A percentile compares a stretch with the other conserved stretches of the same genome.
Conservation (phyloP, 495 filamentous ascomycete genomes). For the Aspergillus steynii region DNA sequence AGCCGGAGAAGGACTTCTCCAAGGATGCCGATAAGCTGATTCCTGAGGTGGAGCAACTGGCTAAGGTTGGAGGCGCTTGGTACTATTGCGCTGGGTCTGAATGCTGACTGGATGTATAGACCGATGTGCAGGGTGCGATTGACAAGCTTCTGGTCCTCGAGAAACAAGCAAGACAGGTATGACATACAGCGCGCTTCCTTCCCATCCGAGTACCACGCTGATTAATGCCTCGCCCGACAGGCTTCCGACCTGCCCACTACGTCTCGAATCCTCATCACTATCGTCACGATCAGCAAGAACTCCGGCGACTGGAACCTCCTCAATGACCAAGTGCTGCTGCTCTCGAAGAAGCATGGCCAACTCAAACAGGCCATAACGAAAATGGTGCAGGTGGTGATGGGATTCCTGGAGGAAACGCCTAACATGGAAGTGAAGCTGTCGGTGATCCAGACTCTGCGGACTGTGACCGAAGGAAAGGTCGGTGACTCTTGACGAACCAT, state of each 20-base stretch:
- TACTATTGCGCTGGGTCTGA: neutral
- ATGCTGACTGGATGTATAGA: conserved; percentile 47
- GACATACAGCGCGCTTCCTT: conserved; percentile 15
- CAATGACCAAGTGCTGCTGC: conserved; percentile 91
- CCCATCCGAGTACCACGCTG: neutral
- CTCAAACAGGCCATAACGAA: conserved; percentile 98
- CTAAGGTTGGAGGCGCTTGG: conserved; percentile 60
- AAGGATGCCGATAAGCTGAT: conserved; percentile 91
- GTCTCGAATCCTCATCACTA: conserved; percentile 78
- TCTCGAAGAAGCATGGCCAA: conserved; percentile 99
- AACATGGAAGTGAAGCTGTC: conserved; percentile 83
- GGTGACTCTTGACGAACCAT: conserved; percentile 10
- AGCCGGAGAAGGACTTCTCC: conserved; percentile 75
- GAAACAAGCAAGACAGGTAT: conserved; percentile 94
- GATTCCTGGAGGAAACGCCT: conserved; percentile 80
- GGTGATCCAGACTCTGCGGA: conserved; percentile 90
- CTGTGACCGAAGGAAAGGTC: conserved; percentile 97
- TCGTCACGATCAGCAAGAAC: conserved; percentile 93
- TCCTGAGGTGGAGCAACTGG: conserved; percentile 82
- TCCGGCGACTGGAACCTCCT: conserved; percentile 87
- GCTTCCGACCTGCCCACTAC: conserved; percentile 94
- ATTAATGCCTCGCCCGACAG: conserved; percentile 41
- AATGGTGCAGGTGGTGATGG: conserved; percentile 98
- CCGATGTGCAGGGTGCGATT: conserved; percentile 78
- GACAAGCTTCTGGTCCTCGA: conserved; percentile 90